Evolutionary conservation across 345 rosid genomes (phyloP).

Genomic region (Isatis tinctoria): DNA sequence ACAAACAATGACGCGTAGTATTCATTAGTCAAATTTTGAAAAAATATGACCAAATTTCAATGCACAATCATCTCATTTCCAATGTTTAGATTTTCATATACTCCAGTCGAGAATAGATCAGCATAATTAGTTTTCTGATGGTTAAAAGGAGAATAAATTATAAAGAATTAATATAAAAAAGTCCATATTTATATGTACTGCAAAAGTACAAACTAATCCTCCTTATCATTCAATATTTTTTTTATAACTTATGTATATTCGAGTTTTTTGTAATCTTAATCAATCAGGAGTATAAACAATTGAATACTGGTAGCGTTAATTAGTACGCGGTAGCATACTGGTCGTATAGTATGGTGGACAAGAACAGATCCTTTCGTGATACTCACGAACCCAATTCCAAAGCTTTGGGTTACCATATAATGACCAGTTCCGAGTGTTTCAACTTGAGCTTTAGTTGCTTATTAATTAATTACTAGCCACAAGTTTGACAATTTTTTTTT

Average conservation of each 20-base stretch:
- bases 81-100: not conserved
- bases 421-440: conserved; percentile 7
- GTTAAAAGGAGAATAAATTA: not conserved
- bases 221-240: not conserved
- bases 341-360: conserved; percentile 7
- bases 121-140: not conserved
- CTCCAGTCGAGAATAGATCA: not conserved
- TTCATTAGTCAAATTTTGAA: not conserved
- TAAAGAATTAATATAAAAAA: not conserved
- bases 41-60: not conserved
- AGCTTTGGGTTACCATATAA: conserved; percentile 14
- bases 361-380: conserved; percentile 8
- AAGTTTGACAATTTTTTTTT: not conserved
- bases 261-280: not conserved
- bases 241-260: not conserved
- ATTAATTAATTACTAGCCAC: not conserved
- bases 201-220: not conserved
- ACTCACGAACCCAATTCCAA: conserved; percentile 2
- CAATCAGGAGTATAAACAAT: not conserved
- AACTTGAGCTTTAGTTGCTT: not conserved
- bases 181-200: not conserved
- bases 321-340: conserved; percentile 2
- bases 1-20: conserved; percentile 12
- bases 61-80: not conserved
- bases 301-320: not conserved